Conservation (phyloP, 1,284 basidiomycete species). For the Wolfiporia cocos region DNA sequence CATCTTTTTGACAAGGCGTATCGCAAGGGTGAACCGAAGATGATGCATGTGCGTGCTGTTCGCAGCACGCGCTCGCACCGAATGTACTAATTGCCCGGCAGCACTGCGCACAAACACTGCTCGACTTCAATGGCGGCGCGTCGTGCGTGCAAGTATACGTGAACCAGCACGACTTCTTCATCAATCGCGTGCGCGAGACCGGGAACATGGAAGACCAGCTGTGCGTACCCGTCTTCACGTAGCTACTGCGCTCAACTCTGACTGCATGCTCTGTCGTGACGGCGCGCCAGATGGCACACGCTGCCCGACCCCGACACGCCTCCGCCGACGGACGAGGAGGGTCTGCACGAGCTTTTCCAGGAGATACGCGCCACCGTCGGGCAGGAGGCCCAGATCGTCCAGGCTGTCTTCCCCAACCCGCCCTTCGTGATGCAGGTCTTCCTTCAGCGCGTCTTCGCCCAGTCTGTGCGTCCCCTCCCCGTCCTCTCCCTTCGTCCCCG, state of each 20-base stretch:
- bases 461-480: slow-evolving; percentile 63
- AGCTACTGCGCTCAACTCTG: slow-evolving; percentile 10
- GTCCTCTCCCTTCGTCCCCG: no score
- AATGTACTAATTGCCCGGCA: slow-evolving; percentile 25
- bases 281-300: slow-evolving; percentile 84
- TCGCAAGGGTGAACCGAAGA: slow-evolving; percentile 94
- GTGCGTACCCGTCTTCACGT: slow-evolving; percentile 36
- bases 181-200: slow-evolving; percentile 74
- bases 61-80: background rate
- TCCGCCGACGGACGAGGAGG: slow-evolving; percentile 78
- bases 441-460: slow-evolving; percentile 95
- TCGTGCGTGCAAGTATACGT: slow-evolving; percentile 99
- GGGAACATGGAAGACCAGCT: slow-evolving; percentile 54
- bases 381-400: slow-evolving; percentile 96
- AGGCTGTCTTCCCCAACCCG: slow-evolving; percentile 97
- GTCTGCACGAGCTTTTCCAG: slow-evolving; percentile 74
- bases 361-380: slow-evolving; percentile 91
- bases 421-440: slow-evolving; percentile 99
- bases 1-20: slow-evolving; percentile 94
- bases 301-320: slow-evolving; percentile 77
- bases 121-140: slow-evolving; percentile 97
- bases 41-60: slow-evolving; percentile 84
- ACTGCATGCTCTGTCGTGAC: background rate
- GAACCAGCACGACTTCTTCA: slow-evolving; percentile 99
- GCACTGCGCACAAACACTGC: slow-evolving; percentile 95